Evolutionary conservation across 441 rosid species (phyloP).

Genomic region (Sinapis alba): DNA sequence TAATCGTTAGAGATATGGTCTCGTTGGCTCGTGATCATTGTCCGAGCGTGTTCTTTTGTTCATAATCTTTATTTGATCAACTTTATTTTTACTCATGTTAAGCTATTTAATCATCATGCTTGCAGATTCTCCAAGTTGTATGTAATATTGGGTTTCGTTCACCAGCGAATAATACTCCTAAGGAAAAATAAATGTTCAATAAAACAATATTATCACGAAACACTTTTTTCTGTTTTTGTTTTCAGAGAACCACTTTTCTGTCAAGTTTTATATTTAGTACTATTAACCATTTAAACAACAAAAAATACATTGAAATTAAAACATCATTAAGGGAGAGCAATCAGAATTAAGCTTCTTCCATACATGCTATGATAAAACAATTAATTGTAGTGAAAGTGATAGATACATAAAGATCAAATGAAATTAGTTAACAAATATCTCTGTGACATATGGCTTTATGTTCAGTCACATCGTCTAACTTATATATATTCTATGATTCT

Average conservation of each 20-base stretch:
- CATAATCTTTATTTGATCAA: constrained; percentile 43
- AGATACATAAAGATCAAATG: constrained; percentile 3
- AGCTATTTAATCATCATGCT: constrained; percentile 42
- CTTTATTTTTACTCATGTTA: constrained; percentile 40
- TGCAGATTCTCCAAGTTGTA: constrained; percentile 67
- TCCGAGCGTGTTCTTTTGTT: constrained; percentile 47
- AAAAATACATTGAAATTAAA: background rate
- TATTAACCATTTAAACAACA: background rate
- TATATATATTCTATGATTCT: background rate
- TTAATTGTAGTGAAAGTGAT: background rate
- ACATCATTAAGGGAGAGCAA: background rate
- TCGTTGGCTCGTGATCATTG: constrained; percentile 48
- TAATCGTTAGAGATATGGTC: constrained; percentile 40
- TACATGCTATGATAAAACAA: background rate
- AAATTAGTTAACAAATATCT: background rate
- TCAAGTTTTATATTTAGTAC: background rate
- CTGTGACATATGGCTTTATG: constrained; percentile 4
- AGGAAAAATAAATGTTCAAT: background rate
- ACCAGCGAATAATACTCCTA: constrained; percentile 40
- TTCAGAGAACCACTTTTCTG: background rate
- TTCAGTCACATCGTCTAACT: background rate
- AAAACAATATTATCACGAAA: background rate
- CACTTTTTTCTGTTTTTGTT: background rate
- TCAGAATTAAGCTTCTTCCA: constrained; percentile 5
- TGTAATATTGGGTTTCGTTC: constrained; percentile 49